Evolutionary conservation across 106 monocot genomes (phyloP).

Genomic region (Alisma plantagoaquatica): DNA sequence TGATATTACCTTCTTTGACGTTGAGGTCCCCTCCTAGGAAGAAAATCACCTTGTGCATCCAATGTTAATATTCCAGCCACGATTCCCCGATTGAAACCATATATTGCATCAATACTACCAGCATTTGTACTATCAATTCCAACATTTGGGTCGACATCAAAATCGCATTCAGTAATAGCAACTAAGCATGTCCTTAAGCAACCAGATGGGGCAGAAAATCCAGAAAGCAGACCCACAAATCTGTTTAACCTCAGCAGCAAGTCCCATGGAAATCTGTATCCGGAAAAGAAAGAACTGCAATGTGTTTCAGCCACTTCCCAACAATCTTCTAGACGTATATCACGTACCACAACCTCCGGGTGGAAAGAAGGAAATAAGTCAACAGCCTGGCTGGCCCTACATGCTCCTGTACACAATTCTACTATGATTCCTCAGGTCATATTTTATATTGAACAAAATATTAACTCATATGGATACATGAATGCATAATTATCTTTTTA

Average conservation of each 20-base stretch:
- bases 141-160: constrained; percentile 24
- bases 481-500: too few species aligned
- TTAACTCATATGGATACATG: too few species aligned
- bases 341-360: constrained; percentile 61
- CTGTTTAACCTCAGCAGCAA: constrained; percentile 57
- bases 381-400: constrained; percentile 47
- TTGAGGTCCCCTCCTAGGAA: constrained; percentile 77
- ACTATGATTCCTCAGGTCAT: not conserved
- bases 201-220: constrained; percentile 66
- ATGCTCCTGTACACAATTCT: constrained; percentile 26
- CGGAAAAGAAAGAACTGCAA: constrained; percentile 86
- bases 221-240: constrained; percentile 52
- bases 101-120: constrained; percentile 33
- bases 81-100: constrained; percentile 31
- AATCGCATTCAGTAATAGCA: constrained; percentile 33
- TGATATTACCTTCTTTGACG: constrained; percentile 76
- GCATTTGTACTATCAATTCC: constrained; percentile 31
- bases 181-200: constrained; percentile 70
- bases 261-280: constrained; percentile 70
- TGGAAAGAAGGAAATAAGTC: constrained; percentile 47
- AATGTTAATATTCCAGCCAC: constrained; percentile 87
- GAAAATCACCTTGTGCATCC: constrained; percentile 83
- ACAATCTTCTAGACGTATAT: constrained; percentile 68
- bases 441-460: too few species aligned
- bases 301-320: constrained; percentile 99